Evolutionary conservation across 768 basidiomycete species (phyloP), one percentile per base, ranked within the genome.

Genomic region (Trametes cingulata): DNA sequence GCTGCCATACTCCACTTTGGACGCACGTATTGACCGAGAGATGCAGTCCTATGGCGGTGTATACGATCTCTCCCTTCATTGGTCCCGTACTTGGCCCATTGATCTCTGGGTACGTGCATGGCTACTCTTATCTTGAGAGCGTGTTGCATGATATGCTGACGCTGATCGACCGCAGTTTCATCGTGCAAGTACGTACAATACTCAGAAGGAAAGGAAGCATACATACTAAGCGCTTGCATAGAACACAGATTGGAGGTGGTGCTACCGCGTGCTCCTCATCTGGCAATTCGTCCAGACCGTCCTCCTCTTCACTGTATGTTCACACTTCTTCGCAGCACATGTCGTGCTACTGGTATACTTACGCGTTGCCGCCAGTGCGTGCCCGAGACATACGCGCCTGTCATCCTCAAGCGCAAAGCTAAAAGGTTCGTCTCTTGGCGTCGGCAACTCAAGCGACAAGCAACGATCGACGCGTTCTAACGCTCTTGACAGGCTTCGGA

Each of bases 161-260:
- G 22, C 20, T 54, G 22, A 27, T 15, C 27, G 27, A 3, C 46
- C 29, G 20, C 47, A 82, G 87, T 19, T 90, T 91, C 70, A 87
- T 92, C 66, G 90, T 88, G 22, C 66, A 72, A 54, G 71, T 70
- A 19, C 15, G 67, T 58, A 17, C n/a, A 2, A 13, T 10, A 13
- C 19, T 22, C n/a, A n/a, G n/a, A n/a, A 20, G 27, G 48, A 4
- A 19, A 17, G 6, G 1, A 20, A 1, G 40, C 9, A 6, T 35
- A 24, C 19, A 12, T 40, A 59, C 49, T 48, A 6, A 65, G 12
- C 19, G 25, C 24, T 56, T 25, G 54, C 43, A 14, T 61, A 89
- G 82, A 75, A 86, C 64, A 61, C 79, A 1, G 66, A 79, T 46
- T 90, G 88, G 89, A 73, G 88, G 60, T 93, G 91, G 91, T 90